phyloP scores from a whole-genome alignment of 768 basidiomycete genomes.

The Filobasidium wieringae region DNA sequence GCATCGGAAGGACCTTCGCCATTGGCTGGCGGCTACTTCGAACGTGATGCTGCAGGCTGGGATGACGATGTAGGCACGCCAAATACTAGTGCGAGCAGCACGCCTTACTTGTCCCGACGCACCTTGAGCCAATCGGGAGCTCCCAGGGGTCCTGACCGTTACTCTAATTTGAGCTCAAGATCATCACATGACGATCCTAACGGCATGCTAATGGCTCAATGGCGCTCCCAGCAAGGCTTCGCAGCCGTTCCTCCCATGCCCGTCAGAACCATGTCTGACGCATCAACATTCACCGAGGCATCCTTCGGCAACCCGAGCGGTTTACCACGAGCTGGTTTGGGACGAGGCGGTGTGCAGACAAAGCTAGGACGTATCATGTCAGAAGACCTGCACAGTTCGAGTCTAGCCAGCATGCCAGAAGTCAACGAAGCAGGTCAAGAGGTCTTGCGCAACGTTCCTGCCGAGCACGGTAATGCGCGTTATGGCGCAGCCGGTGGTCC shows the following conservation, averaged over 20 bases:
- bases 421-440: slow-evolving; percentile 10
- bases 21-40: slow-evolving; percentile 6
- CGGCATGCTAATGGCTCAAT: slow-evolving; percentile 6
- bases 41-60: neutral
- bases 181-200: slow-evolving; percentile 5
- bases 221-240: neutral
- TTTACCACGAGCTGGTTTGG: slow-evolving; percentile 1
- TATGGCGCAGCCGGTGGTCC: slow-evolving; percentile 24
- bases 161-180: slow-evolving; percentile 5
- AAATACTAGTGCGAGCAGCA: slow-evolving; percentile 6
- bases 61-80: slow-evolving; percentile 7
- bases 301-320: slow-evolving; percentile 7
- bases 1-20: slow-evolving; percentile 19
- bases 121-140: slow-evolving; percentile 9
- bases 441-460: neutral
- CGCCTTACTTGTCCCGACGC: slow-evolving; percentile 8
- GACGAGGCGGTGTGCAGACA: neutral
- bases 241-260: slow-evolving; percentile 9
- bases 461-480: neutral
- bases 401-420: slow-evolving; percentile 1
- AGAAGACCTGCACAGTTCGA: neutral
- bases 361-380: slow-evolving; percentile 3
- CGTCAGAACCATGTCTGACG: neutral
- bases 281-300: slow-evolving; percentile 7
- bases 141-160: slow-evolving; percentile 6